phyloP scores from a whole-genome alignment of 2,329 filamentous ascomycete genomes.

The Cephalotrichum gorgonifer region DNA sequence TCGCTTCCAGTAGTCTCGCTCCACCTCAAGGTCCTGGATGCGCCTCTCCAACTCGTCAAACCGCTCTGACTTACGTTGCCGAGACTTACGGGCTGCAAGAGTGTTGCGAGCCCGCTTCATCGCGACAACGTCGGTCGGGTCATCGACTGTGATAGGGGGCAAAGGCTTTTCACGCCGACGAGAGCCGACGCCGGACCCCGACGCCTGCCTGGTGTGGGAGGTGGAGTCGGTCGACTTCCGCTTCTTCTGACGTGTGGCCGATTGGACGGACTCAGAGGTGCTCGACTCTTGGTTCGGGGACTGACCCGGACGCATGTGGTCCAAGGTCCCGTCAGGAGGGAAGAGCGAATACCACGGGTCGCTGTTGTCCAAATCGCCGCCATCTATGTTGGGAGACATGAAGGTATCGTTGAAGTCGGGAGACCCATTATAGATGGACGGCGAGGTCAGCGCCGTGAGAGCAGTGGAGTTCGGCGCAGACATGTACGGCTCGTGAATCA shows the following conservation, averaged over 20 bases:
- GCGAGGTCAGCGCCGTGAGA: slow-evolving; percentile 77
- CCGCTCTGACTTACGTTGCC: slow-evolving; percentile 72
- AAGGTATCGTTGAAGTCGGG: slow-evolving; percentile 58
- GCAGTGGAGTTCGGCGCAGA: slow-evolving; percentile 75
- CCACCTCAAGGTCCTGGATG: slow-evolving; percentile 58
- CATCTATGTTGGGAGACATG: slow-evolving; percentile 66
- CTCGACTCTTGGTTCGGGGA: not conserved
- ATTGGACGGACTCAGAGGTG: not conserved
- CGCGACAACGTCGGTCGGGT: slow-evolving; percentile 63
- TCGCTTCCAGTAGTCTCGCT: slow-evolving; percentile 56
- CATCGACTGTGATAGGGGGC: slow-evolving; percentile 65
- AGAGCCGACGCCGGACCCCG: slow-evolving; percentile 57
- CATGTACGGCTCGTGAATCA: slow-evolving; percentile 56
- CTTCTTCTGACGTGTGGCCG: not conserved
- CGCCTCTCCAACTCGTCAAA: slow-evolving; percentile 64
- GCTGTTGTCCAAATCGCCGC: slow-evolving; percentile 43
- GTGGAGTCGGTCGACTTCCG: not conserved
- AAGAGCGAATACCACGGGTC: slow-evolving; percentile 66
- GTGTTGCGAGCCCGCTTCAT: slow-evolving; percentile 93
- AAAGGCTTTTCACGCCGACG: slow-evolving; percentile 74
- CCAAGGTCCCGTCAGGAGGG: slow-evolving; percentile 32
- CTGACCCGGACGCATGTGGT: slow-evolving; percentile 1
- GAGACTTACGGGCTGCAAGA: slow-evolving; percentile 84
- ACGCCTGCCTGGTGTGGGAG: slow-evolving; percentile 47
- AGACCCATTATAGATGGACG: slow-evolving; percentile 67